Percentiles rank a stretch among this genome's conserved stretches.
Conservation (phyloP, 345 rosid genomes). For the Arabidopsis suecica region DNA sequence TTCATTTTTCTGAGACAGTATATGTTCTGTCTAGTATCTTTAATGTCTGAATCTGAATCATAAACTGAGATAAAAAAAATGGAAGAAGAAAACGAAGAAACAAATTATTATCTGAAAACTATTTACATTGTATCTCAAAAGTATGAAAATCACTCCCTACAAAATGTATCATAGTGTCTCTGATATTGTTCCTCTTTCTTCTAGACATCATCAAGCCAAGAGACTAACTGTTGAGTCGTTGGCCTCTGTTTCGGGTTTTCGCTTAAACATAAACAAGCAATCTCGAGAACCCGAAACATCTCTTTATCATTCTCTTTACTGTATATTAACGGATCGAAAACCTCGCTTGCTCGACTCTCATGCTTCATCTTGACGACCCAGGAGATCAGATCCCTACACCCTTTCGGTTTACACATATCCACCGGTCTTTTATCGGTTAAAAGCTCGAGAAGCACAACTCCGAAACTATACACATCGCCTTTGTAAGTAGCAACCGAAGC, state of each 20-base stretch:
- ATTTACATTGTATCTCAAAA: slow-evolving; percentile 42
- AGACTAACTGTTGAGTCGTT: slow-evolving; percentile 64
- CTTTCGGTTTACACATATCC: slow-evolving; percentile 83
- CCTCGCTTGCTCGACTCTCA: slow-evolving; percentile 68
- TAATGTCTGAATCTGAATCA: slow-evolving; percentile 29
- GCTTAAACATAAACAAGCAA: slow-evolving; percentile 71
- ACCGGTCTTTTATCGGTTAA: slow-evolving; percentile 82
- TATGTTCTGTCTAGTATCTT: slow-evolving; percentile 16
- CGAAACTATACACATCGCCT: slow-evolving; percentile 89
- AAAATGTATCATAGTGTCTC: slow-evolving; percentile 11
- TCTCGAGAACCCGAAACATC: slow-evolving; percentile 62
- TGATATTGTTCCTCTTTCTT: not conserved
- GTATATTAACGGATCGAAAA: slow-evolving; percentile 64
- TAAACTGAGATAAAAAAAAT: slow-evolving; percentile 1
- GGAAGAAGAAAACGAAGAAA: slow-evolving; percentile 20
- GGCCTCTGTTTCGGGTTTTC: slow-evolving; percentile 74
- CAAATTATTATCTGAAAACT: slow-evolving; percentile 38
- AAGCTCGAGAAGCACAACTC: slow-evolving; percentile 91
- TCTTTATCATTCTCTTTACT: slow-evolving; percentile 68
- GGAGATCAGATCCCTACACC: slow-evolving; percentile 68
- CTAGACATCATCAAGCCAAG: slow-evolving; percentile 61
- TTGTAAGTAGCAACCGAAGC: slow-evolving; percentile 84
- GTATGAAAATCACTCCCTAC: slow-evolving; percentile 34
- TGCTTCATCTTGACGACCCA: slow-evolving; percentile 71
- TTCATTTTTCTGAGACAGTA: slow-evolving; percentile 13